A percentile compares a stretch with the other conserved stretches of the same genome.
Conservation (phyloP, 2,329 filamentous ascomycete genomes). For the Macrophomina tecta region DNA sequence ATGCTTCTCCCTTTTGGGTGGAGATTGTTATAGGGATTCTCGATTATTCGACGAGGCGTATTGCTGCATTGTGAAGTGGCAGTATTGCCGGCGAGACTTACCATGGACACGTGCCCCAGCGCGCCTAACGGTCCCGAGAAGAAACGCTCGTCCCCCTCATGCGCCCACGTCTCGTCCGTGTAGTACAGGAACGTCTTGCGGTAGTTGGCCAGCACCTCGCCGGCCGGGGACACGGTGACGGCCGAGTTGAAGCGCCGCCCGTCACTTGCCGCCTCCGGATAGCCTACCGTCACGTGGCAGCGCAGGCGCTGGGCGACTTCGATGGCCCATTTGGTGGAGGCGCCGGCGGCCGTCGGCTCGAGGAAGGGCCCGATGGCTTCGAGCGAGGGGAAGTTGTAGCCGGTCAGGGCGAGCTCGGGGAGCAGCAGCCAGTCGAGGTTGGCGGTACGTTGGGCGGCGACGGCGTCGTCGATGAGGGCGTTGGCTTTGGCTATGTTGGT, state of each 20-base stretch:
- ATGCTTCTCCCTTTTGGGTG: background rate
- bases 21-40: too few species aligned
- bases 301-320: slow-evolving; percentile 69
- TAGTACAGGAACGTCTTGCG: slow-evolving; percentile 71
- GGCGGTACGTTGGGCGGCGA: slow-evolving; percentile 39
- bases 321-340: slow-evolving; percentile 74
- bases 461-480: slow-evolving; percentile 62
- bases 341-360: slow-evolving; percentile 69
- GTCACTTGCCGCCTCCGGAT: slow-evolving; percentile 64
- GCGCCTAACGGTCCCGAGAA: slow-evolving; percentile 43
- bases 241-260: slow-evolving; percentile 60
- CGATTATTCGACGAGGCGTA: too few species aligned
- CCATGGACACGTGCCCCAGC: slow-evolving; percentile 39
- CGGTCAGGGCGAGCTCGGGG: slow-evolving; percentile 77
- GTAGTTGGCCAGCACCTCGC: slow-evolving; percentile 64
- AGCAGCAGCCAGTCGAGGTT: slow-evolving; percentile 74
- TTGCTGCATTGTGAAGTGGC: too few species aligned
- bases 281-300: slow-evolving; percentile 73
- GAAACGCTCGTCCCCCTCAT: slow-evolving; percentile 54
- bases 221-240: slow-evolving; percentile 62
- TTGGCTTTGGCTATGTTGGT: slow-evolving; percentile 75
- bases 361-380: slow-evolving; percentile 71
- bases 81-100: background rate
- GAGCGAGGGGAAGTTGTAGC: slow-evolving; percentile 78
- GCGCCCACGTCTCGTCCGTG: slow-evolving; percentile 69